Conservation (phyloP, 2,329 filamentous ascomycete genomes). For the Colletotrichum ledebouriae region DNA sequence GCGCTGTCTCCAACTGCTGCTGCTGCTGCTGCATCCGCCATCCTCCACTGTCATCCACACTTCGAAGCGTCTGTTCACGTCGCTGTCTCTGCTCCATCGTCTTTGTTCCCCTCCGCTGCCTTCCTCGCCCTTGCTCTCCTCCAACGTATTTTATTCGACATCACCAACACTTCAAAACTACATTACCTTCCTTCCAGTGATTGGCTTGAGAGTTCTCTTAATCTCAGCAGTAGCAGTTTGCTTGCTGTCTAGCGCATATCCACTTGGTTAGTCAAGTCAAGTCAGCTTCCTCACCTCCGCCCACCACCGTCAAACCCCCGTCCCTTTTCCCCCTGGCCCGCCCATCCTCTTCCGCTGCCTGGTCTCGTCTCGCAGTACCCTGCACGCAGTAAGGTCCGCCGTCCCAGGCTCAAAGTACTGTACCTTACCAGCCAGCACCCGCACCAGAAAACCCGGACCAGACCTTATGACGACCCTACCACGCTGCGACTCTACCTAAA, state of each 20-base stretch:
- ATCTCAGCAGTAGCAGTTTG: background rate
- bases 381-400: no score
- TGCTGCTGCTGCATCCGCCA: constrained; percentile 12
- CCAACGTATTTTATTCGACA: constrained; percentile 1
- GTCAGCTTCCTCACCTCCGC: constrained; percentile 10
- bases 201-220: background rate
- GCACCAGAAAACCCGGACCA: constrained; percentile 22
- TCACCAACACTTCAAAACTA: background rate
- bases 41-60: constrained; percentile 11
- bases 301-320: constrained; percentile 1
- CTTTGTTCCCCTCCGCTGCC: constrained; percentile 19
- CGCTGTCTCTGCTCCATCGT: constrained; percentile 17
- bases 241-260: no score
- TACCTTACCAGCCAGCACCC: constrained; percentile 12
- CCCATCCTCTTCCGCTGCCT: constrained; percentile 20
- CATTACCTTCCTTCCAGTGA: background rate
- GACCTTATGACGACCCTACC: constrained; percentile 37
- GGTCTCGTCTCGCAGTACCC: constrained; percentile 4
- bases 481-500: constrained; percentile 36
- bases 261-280: constrained; percentile 11
- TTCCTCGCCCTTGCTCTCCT: background rate
- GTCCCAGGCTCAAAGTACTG: background rate
- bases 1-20: constrained; percentile 1
- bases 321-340: background rate
- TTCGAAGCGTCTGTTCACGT: constrained; percentile 28